Conservation (phyloP, 2,329 filamentous ascomycete species). For the Nothophaeocryptopus gaeumannii region DNA sequence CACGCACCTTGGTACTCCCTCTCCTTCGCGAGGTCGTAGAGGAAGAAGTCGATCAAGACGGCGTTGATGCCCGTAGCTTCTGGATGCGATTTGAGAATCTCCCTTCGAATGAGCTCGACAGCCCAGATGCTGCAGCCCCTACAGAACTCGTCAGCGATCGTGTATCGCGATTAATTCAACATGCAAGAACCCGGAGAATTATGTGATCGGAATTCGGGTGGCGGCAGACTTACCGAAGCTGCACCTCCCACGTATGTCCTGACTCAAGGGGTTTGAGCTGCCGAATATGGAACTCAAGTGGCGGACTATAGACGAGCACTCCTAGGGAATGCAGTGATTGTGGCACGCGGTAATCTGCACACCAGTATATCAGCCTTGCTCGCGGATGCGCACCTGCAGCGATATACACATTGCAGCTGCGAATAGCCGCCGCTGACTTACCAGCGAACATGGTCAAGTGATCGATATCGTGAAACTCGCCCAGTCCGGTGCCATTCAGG, state of each 20-base stretch:
- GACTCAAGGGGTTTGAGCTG: slow-evolving; percentile 63
- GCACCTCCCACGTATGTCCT: slow-evolving; percentile 77
- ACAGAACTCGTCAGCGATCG: slow-evolving; percentile 9
- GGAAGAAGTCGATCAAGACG: slow-evolving; percentile 92
- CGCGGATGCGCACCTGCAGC: background rate
- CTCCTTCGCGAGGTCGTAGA: slow-evolving; percentile 93
- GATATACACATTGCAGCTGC: slow-evolving; percentile 3
- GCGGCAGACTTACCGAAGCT: slow-evolving; percentile 57
- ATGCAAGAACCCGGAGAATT: background rate
- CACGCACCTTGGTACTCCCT: slow-evolving; percentile 56
- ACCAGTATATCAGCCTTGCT: slow-evolving; percentile 13
- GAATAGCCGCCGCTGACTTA: slow-evolving; percentile 24
- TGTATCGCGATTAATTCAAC: too few relatives aligned
- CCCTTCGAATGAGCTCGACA: slow-evolving; percentile 79
- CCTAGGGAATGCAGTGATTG: slow-evolving; percentile 84
- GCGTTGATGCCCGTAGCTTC: slow-evolving; percentile 68
- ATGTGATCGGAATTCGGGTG: background rate
- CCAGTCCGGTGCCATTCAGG: slow-evolving; percentile 77
- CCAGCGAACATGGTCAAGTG: slow-evolving; percentile 96
- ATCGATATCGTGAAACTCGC: slow-evolving; percentile 83
- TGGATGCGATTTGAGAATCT: slow-evolving; percentile 73
- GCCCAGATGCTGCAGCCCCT: slow-evolving; percentile 91
- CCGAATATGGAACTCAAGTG: slow-evolving; percentile 68
- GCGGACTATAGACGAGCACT: slow-evolving; percentile 79
- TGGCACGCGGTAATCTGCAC: slow-evolving; percentile 82